phyloP scores from a whole-genome alignment of 2,329 filamentous ascomycete species.

The Polytolypa hystricis region DNA sequence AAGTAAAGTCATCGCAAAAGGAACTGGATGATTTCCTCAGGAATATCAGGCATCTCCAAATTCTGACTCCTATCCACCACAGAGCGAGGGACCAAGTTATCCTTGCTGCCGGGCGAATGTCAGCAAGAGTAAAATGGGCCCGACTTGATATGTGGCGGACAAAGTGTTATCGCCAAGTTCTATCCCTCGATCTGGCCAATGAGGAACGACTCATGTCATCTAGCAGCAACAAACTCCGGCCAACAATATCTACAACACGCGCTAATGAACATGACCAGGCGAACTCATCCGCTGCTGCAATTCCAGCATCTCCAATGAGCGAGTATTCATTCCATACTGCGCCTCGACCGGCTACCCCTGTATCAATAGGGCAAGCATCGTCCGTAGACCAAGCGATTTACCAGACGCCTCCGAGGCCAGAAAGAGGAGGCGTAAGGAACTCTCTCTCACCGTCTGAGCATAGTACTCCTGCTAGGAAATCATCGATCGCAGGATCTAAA shows the following conservation, averaged over 20 bases:
- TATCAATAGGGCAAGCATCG: slow-evolving; percentile 2
- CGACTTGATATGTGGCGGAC: slow-evolving; percentile 86
- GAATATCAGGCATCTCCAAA: slow-evolving; percentile 80
- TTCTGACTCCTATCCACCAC: slow-evolving; percentile 82
- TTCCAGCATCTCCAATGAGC: slow-evolving; percentile 15
- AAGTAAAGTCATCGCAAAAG: slow-evolving; percentile 59
- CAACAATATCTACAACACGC: slow-evolving; percentile 11
- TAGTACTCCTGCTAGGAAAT: slow-evolving; percentile 17
- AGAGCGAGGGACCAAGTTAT: slow-evolving; percentile 79
- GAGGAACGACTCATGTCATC: slow-evolving; percentile 35
- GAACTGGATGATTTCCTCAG: slow-evolving; percentile 72
- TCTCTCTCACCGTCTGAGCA: slow-evolving; percentile 25
- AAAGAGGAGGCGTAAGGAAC: slow-evolving; percentile 22
- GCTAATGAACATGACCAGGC: slow-evolving; percentile 10
- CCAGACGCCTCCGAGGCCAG: slow-evolving; percentile 15
- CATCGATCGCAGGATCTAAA: slow-evolving; percentile 17
- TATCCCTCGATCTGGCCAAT: slow-evolving; percentile 75
- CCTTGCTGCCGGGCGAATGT: slow-evolving; percentile 70
- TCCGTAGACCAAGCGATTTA: slow-evolving; percentile 14
- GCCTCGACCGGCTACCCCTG: slow-evolving; percentile 9
- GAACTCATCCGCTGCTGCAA: slow-evolving; percentile 15
- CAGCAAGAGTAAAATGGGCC: slow-evolving; percentile 87
- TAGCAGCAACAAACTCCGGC: too few species aligned
- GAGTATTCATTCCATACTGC: slow-evolving; percentile 14
- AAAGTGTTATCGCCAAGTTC: slow-evolving; percentile 80